Evolutionary conservation across 1,284 basidiomycete genomes (phyloP), one percentile per base, ranked within the genome.

Genomic region (Malassezia obtusa): DNA sequence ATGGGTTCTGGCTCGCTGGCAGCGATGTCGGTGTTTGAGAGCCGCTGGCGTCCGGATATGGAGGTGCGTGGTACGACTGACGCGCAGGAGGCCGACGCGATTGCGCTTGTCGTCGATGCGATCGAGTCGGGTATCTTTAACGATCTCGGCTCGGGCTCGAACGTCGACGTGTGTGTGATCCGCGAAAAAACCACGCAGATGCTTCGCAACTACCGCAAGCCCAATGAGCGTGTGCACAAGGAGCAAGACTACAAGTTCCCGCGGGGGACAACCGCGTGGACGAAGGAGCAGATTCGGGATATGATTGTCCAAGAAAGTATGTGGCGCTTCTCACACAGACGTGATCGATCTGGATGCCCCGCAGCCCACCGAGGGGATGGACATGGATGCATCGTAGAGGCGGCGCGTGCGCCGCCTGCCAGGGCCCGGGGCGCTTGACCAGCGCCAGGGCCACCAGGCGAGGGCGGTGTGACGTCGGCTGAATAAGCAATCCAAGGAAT

Each of bases 21-120:
- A 2, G 94, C 92, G 22, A 99, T 99, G 94, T 89, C 91, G 14
- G 86, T 98, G 12, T 98, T 99, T 65, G 94, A 99, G 75, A 83
- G 81, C 49, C 75, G 79, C 12, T 99, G 90, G 90, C 80, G 79
- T 68, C 80, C 87, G 36, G 78, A 87, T 73, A 83, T 98, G 83
- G 80, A 82, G 65, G 63, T 63, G 55, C 44, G 62, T 52, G 6
- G 24, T 9, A 21, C 44, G 11, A 35, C 36, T n/a, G 30, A 49
- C 6, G 8, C 21, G 12, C 75, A 91, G 86, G 82, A 86, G 45
- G 79, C 82, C 50, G 85, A 86, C 41, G 92, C 91, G 1, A 82
- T 96, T 52, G 78, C 79, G 19, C 80, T 98, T 11, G 91, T 96
- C 19, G 83, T 84, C 38, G 80, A 83, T 39, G 91, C 94, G 26